These are phyloP conservation scores for Ceratobasidium sp. DNA, from an alignment of 1,284 basidiomycete genomes.

Conservation along the genomic window DNA sequence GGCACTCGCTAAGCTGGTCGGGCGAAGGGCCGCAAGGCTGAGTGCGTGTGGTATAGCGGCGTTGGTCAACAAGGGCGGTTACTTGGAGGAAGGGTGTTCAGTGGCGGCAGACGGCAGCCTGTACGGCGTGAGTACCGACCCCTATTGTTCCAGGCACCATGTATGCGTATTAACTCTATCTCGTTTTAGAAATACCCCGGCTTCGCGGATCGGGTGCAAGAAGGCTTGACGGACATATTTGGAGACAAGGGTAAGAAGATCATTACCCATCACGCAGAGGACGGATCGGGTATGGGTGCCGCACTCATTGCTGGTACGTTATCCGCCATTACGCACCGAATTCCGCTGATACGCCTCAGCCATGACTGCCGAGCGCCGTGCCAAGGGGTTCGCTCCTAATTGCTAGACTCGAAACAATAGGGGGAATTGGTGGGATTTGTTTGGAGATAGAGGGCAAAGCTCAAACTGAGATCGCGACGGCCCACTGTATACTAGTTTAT, in stretches of 20 bases:
- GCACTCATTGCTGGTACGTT: constrained; percentile 89
- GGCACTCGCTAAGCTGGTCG: constrained; percentile 86
- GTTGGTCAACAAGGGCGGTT: constrained; percentile 90
- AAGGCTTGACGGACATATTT: constrained; percentile 89
- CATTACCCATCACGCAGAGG: constrained; percentile 89
- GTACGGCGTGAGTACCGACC: constrained; percentile 74
- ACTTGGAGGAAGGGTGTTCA: constrained; percentile 84
- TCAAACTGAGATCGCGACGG: no score
- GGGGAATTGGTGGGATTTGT: no score
- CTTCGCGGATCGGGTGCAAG: constrained; percentile 87
- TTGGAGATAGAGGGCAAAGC: no score
- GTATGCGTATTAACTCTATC: background rate
- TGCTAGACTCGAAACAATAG: background rate
- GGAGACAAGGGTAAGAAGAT: constrained; percentile 94
- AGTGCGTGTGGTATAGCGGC: constrained; percentile 94
- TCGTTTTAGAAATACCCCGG: constrained; percentile 85
- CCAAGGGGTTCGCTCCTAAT: constrained; percentile 14
- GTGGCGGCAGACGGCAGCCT: constrained; percentile 93
- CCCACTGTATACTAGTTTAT: no score
- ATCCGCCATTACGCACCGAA: background rate
- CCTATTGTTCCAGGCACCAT: background rate
- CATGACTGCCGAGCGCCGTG: constrained; percentile 26
- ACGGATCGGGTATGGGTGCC: constrained; percentile 94
- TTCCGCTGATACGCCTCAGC: background rate
- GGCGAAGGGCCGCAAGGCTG: constrained; percentile 85